Evolutionary conservation across 352 stramenopile species (phyloP), one percentile per base, ranked within the genome.

Genomic region (Globisporangium takayamanum): DNA sequence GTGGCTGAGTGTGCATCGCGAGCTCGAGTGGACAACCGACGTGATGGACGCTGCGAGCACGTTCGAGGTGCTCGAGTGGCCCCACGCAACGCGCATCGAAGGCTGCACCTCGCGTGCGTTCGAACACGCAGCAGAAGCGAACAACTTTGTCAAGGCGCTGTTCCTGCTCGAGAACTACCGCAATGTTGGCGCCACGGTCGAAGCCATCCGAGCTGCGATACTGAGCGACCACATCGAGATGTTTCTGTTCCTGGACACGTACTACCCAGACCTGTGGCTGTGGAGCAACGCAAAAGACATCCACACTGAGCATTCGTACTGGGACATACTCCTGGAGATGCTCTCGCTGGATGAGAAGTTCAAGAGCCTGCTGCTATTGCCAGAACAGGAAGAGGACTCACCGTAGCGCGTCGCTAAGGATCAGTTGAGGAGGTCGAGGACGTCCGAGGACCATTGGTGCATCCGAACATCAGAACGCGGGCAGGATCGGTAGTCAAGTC

Each of bases 31-130:
- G 45, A 45, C 54, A 15, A 26, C 45, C 18, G 18, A 11, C 20
- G 45, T 47, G n/a, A 60, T 60, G 54, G 54, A 53, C 30, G 47
- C 15, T n/a, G 45, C 20, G 15, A 25, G 44, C 33, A 28, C 54
- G 15, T 4, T 53, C 18, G 26, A 50, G 20, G 20, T 47, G 3
- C 54, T 60, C 30, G 12, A 42, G 30, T 60, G 54, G 54, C 30
- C 53, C 41, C 53, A 33, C n/a, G 25, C 18, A 2, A 51, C 11
- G 5, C 53, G 26, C 1, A 45, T n/a, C 5, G 53, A 52, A 10
- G 41, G 53, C 26, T 59, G 44, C 54, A 53, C 12, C 0, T 14
- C 54, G 15, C 26, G 36, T 5, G 45, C 30, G 15, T 16, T 60
- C 4, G 28, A 47, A 11, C 10, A 33, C 2, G 45, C 47, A 14